phyloP scores from a whole-genome alignment of 2,329 filamentous ascomycete genomes.

The Fusarium pseudograminearum region DNA sequence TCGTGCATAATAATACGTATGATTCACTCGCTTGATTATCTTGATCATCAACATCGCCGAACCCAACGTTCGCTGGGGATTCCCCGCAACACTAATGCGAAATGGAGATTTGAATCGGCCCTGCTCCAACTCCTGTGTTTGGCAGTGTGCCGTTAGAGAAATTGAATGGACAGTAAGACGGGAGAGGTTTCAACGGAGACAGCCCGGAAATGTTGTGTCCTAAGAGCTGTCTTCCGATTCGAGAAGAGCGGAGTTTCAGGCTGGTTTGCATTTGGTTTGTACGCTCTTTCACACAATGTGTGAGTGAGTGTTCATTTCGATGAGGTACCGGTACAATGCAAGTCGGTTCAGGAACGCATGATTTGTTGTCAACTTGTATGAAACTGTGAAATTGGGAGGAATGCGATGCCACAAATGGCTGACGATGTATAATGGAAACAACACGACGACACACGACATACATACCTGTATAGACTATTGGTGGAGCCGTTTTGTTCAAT shows the following conservation, averaged over 20 bases:
- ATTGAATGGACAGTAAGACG: constrained; percentile 35
- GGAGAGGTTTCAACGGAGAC: constrained; percentile 35
- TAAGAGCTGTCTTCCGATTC: constrained; percentile 2
- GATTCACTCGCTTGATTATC: constrained; percentile 27
- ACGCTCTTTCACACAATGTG: neutral
- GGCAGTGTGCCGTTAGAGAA: constrained; percentile 19
- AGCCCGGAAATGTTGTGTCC: constrained; percentile 25
- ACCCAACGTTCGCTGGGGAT: constrained; percentile 4
- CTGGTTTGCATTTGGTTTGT: neutral
- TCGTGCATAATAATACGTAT: neutral
- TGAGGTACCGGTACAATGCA: neutral
- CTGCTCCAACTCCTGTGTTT: constrained; percentile 27
- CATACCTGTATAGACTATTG: constrained; percentile 2
- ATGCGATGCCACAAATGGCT: constrained; percentile 8
- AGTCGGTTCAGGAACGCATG: neutral
- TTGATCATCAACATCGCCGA: constrained; percentile 32
- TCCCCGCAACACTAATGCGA: constrained; percentile 17
- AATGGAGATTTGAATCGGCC: constrained; percentile 33
- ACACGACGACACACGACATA: neutral
- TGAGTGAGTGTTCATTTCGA: neutral
- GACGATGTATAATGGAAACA: constrained; percentile 25
- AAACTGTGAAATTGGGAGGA: constrained; percentile 12
- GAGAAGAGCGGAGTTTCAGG: neutral
- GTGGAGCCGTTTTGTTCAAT: constrained; percentile 12
- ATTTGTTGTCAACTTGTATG: constrained; percentile 9